A percentile compares a stretch with the other conserved stretches of the same genome.
phyloP scores from a whole-genome alignment of 176 grass and related monocot species.

The Phoenix roebelenii region DNA sequence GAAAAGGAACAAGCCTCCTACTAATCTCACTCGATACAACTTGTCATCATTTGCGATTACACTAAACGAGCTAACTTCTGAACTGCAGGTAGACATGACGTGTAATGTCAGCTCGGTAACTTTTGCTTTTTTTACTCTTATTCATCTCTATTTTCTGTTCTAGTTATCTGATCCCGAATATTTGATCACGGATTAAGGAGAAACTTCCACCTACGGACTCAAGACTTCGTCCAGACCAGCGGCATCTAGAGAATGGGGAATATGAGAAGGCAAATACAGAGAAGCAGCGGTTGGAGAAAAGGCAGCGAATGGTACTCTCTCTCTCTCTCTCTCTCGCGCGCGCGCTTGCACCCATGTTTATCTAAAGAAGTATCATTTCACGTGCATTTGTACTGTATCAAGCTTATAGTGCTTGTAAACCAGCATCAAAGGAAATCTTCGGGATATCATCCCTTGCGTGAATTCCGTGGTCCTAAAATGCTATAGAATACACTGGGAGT shows the following conservation, averaged over 20 bases:
- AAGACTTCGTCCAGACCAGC: conserved; percentile 82
- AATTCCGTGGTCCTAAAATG: no score
- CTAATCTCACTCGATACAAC: conserved; percentile 77
- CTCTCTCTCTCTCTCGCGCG: no score
- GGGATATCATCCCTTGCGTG: no score
- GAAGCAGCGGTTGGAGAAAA: conserved; percentile 68
- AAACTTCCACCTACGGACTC: conserved; percentile 95
- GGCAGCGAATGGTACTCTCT: conserved; percentile 67
- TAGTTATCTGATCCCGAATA: conserved; percentile 13
- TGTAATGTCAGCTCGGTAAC: no score
- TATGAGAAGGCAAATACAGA: conserved; percentile 81
- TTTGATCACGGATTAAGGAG: conserved; percentile 40
- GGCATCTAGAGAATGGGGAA: conserved; percentile 82
- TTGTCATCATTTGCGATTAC: conserved; percentile 83
- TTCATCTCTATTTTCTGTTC: conserved; percentile 3
- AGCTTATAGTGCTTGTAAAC: no score
- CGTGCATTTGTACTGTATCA: no score
- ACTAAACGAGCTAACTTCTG: conserved; percentile 73
- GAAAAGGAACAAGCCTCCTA: conserved; percentile 77
- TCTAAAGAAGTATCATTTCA: no score
- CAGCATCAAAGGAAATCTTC: no score
- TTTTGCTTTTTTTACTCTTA: neutral
- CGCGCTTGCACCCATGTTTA: no score
- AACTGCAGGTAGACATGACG: conserved; percentile 51
- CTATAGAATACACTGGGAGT: no score